These are phyloP conservation scores for Carex sylvatica DNA, from an alignment of 202 grass and related monocot genomes.

Conservation along the genomic window DNA sequence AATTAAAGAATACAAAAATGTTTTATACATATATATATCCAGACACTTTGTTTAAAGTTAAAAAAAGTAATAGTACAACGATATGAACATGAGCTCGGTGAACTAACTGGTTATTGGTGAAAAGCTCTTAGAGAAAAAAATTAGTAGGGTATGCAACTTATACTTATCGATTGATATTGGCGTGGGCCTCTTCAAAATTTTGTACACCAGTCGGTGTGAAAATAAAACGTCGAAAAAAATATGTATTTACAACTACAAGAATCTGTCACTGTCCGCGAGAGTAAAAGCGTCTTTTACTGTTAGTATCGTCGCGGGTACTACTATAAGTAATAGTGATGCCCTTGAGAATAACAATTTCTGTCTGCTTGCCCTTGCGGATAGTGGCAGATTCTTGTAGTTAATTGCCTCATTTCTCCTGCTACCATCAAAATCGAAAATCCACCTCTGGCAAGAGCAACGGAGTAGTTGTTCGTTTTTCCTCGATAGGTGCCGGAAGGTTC, in stretches of 20 bases:
- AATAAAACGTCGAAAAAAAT: not conserved
- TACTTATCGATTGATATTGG: not conserved
- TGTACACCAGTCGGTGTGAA: not conserved
- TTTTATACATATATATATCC: not conserved
- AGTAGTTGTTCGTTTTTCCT: slow-evolving; percentile 11
- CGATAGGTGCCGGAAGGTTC: not conserved
- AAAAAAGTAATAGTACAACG: not conserved
- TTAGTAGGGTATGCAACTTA: not conserved
- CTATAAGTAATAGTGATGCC: no score
- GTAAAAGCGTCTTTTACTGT: no score
- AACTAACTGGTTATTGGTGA: no score
- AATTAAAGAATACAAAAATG: not conserved
- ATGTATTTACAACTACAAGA: slow-evolving; percentile 13
- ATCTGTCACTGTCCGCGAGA: no score
- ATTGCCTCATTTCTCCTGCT: not conserved
- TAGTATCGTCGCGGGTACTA: no score
- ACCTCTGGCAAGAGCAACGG: not conserved
- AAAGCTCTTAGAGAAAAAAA: not conserved
- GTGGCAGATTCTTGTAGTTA: no score
- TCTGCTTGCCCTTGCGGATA: no score
- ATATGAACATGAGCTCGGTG: no score
- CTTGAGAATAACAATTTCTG: no score
- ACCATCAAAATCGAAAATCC: not conserved
- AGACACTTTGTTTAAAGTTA: not conserved
- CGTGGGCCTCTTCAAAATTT: not conserved